Evolutionary conservation across 129 eudicot species (phyloP), one percentile per base, ranked within the genome.

Genomic region (Chrysanthemum seticuspe): DNA sequence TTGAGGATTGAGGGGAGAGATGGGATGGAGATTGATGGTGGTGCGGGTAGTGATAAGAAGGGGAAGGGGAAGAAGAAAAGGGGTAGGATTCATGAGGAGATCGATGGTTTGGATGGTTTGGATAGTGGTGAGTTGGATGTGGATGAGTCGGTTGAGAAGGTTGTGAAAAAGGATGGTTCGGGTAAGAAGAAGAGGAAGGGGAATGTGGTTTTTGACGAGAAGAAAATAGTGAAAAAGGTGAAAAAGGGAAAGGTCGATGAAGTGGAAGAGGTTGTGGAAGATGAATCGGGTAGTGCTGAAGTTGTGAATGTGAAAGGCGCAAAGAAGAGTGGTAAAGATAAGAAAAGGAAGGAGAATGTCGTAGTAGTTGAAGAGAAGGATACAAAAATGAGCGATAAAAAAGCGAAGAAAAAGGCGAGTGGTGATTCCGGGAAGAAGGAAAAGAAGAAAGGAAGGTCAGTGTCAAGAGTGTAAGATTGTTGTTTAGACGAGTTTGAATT

Each of bases 1-100:
- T 34, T 90, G 83, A 90, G 74, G 74, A 83, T 90, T 18, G 81
- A 80, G 31, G 89, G 89, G 15, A 4, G 31, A 12, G 67, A n/a
- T 29, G 62, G 48, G n/a, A 48, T 10, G 78, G 72, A 64, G 27
- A 59, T 11, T 0, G 75, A 72, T 40, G 66, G 49, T 50, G 64
- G 49, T 50, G 64, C n/a, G 58, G 52, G 52, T 6, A 36, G n/a
- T 53, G 58, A 53, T 13, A 11, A 53, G 18, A 53, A 13, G 6
- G 62, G 15, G 29, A 77, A 73, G 29, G 66, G 54, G 62, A 75
- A 45, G 8, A n/a, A 19, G 47, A 74, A 76, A 61, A 76, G 67
- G 31, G 74, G 59, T 52, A 74, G 72, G 67, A 72, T 84, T 71
- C 74, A 66, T 59, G 76, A 66, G 47, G 58, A 40, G 0, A 51